Percentiles rank a stretch among this genome's conserved stretches.
phyloP scores from a whole-genome alignment of 2,329 filamentous ascomycete genomes.

The Penicillium thymicola region DNA sequence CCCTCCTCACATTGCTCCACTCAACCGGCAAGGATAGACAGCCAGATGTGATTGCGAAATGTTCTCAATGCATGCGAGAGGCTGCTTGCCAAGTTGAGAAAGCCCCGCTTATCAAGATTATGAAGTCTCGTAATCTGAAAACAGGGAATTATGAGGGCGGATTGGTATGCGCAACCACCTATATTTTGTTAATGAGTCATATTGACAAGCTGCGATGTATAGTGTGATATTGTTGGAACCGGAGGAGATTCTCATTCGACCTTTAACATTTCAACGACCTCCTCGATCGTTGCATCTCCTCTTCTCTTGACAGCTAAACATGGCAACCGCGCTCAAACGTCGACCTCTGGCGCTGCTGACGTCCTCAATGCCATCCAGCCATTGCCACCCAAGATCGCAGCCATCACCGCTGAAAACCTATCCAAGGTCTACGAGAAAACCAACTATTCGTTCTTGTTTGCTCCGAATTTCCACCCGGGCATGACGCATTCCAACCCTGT shows the following conservation, averaged over 20 bases:
- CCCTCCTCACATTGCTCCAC: conserved; percentile 84
- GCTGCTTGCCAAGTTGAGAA: conserved; percentile 72
- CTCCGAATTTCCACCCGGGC: conserved; percentile 91
- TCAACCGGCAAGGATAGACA: conserved; percentile 83
- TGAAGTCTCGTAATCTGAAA: conserved; percentile 58
- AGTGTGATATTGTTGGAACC: conserved; percentile 94
- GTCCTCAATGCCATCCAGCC: conserved; percentile 74
- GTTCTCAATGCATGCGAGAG: conserved; percentile 77
- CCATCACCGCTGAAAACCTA: conserved; percentile 70
- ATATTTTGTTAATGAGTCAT: neutral
- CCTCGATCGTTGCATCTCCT: conserved; percentile 85
- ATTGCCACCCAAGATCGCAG: conserved; percentile 67
- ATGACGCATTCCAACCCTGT: conserved; percentile 87
- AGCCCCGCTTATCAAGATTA: conserved; percentile 56
- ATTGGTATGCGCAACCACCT: conserved; percentile 57
- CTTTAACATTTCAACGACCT: conserved; percentile 95
- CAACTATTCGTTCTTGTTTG: conserved; percentile 95
- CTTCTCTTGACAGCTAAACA: conserved; percentile 88
- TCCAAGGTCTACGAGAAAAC: conserved; percentile 69
- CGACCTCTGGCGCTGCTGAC: conserved; percentile 92
- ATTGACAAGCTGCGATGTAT: neutral
- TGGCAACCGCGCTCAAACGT: conserved; percentile 92
- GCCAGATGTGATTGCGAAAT: conserved; percentile 81
- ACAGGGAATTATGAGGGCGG: conserved; percentile 79
- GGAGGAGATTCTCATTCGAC: conserved; percentile 96